Evolutionary conservation across 306 rosid species (phyloP).

Genomic region (Casuarina glauca): DNA sequence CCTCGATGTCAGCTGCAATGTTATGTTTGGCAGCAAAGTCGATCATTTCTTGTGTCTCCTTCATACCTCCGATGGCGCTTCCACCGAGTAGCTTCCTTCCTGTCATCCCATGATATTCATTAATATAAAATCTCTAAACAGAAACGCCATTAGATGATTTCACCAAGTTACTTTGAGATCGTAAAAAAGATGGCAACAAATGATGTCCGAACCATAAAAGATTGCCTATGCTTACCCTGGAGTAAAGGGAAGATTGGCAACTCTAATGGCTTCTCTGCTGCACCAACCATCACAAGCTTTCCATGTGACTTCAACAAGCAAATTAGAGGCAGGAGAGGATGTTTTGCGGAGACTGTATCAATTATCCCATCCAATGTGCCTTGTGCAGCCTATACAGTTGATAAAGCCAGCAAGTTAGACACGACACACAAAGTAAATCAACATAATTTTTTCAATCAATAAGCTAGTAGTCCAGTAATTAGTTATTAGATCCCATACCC

Average conservation of each 20-base stretch:
- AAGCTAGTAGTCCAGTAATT: too few relatives aligned
- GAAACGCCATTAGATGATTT: not conserved
- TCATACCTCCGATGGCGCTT: too few relatives aligned
- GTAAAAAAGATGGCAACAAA: too few relatives aligned
- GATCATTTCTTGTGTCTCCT: too few relatives aligned
- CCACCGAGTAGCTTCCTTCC: not conserved
- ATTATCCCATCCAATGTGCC: slow-evolving; percentile 39
- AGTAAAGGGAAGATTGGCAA: slow-evolving; percentile 18
- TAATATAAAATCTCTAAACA: not conserved
- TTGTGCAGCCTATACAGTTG: slow-evolving; percentile 27
- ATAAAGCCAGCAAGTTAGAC: not conserved
- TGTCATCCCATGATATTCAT: not conserved
- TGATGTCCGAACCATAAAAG: too few relatives aligned
- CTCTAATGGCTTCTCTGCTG: slow-evolving; percentile 16
- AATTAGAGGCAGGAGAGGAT: slow-evolving; percentile 15
- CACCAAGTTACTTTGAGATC: not conserved
- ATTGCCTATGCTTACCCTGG: slow-evolving; percentile 24
- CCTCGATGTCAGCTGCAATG: too few relatives aligned
- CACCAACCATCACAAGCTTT: slow-evolving; percentile 44
- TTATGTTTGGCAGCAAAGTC: too few relatives aligned
- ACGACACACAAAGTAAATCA: too few relatives aligned
- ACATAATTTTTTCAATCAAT: too few relatives aligned
- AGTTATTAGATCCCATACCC: too few relatives aligned
- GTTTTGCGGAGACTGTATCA: not conserved
- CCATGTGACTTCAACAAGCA: slow-evolving; percentile 29